These are phyloP conservation scores for Sabuloglossum arenarium DNA, from an alignment of 495 filamentous ascomycete species.

Conservation along the genomic window DNA sequence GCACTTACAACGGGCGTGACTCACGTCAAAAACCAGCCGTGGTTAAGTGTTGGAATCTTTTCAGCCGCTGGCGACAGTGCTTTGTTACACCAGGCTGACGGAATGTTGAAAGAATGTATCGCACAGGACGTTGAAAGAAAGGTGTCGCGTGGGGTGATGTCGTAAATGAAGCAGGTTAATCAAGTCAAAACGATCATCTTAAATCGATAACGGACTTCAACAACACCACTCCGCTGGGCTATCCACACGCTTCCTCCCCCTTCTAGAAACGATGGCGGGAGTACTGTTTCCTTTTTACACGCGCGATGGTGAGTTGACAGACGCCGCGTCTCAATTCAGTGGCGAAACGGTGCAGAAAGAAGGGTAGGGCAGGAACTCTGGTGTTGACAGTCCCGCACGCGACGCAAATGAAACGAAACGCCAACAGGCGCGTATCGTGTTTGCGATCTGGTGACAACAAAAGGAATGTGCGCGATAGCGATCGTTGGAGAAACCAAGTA, in stretches of 20 bases:
- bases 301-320: neutral
- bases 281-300: neutral
- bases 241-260: neutral
- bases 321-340: neutral
- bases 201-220: neutral
- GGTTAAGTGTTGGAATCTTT: neutral
- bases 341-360: neutral
- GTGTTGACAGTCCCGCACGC: neutral
- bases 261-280: neutral
- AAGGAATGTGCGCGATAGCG: constrained; percentile 1
- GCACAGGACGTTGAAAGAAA: neutral
- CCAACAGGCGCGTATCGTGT: neutral
- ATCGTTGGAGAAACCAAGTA: neutral
- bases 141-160: neutral
- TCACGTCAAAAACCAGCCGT: neutral
- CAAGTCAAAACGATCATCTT: neutral
- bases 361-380: neutral
- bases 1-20: neutral
- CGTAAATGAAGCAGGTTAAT: neutral
- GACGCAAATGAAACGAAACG: neutral
- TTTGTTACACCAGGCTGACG: neutral
- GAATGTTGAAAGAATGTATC: neutral
- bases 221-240: neutral
- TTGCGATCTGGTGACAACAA: neutral
- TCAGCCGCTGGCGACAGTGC: neutral